These are phyloP conservation scores for Dioscorea cayenensis DNA, from an alignment of 116 monocot species.

Conservation along the genomic window DNA sequence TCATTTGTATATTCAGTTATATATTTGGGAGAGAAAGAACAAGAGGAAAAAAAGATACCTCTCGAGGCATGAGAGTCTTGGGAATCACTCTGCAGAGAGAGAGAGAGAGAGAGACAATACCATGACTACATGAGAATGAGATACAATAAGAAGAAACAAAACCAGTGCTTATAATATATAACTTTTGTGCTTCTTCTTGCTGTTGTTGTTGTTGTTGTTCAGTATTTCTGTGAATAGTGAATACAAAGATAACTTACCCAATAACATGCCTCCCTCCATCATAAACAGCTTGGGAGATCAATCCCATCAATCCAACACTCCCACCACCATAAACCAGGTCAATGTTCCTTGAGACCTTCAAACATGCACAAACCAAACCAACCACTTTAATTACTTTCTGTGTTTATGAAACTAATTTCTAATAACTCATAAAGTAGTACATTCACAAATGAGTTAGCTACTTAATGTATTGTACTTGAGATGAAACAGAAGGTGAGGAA, in stretches of 20 bases:
- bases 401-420: no score
- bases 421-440: no score
- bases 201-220: neutral
- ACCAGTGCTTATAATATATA: neutral
- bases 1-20: neutral
- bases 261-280: conserved; percentile 59
- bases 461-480: no score
- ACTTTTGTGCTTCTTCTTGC: neutral
- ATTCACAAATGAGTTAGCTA: neutral
- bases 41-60: conserved; percentile 36
- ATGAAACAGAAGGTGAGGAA: no score
- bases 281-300: conserved; percentile 57
- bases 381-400: neutral
- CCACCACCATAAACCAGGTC: conserved; percentile 82
- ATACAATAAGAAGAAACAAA: conserved; percentile 3
- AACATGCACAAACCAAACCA: neutral
- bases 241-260: conserved; percentile 22
- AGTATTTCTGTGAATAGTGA: neutral
- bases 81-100: conserved; percentile 66
- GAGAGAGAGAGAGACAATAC: conserved; percentile 10
- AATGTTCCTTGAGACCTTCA: conserved; percentile 62
- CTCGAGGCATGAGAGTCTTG: conserved; percentile 80
- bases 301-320: conserved; percentile 52
- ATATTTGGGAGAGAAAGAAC: neutral
- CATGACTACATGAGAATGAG: conserved; percentile 6